These are phyloP conservation scores for Candida krabiensis DNA, from an alignment of 805 yeast genomes.

Conservation along the genomic window DNA sequence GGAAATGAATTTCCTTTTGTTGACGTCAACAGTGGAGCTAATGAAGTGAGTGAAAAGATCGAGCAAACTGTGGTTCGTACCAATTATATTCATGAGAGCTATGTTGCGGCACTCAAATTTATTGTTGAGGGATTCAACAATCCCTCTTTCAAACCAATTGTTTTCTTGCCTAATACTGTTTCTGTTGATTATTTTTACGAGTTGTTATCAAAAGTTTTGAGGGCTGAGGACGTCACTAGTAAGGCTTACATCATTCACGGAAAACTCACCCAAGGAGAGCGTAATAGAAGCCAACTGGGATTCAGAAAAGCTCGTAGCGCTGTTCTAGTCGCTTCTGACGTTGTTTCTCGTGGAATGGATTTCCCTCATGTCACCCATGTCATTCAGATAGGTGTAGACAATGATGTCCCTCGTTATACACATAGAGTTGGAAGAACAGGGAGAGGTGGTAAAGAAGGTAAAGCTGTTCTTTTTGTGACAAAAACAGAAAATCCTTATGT, in stretches of 20 bases:
- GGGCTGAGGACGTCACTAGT: conserved; percentile 19
- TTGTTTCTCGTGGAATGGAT: conserved; percentile 96
- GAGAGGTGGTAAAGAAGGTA: conserved; percentile 82
- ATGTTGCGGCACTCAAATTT: conserved; percentile 55
- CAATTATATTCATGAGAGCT: conserved; percentile 53
- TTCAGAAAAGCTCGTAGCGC: conserved; percentile 43
- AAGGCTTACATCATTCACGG: conserved; percentile 56
- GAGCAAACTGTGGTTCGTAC: conserved; percentile 64
- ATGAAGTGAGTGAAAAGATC: conserved; percentile 69
- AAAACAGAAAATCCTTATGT: conserved; percentile 58
- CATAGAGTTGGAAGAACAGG: conserved; percentile 97
- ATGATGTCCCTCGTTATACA: conserved; percentile 73
- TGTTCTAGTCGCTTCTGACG: conserved; percentile 82
- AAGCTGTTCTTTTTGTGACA: conserved; percentile 60
- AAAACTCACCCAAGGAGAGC: conserved; percentile 62
- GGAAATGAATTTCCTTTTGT: conserved; percentile 55
- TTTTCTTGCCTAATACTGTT: conserved; percentile 78
- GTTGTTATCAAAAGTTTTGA: conserved; percentile 32
- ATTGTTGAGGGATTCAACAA: conserved; percentile 37
- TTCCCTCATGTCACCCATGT: conserved; percentile 87
- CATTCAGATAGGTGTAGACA: conserved; percentile 76
- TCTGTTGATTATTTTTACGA: conserved; percentile 59
- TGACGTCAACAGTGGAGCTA: conserved; percentile 75
- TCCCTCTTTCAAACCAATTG: conserved; percentile 67
- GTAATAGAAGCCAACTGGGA: conserved; percentile 39